Base-by-base conservation (phyloP, 1,139 yeast species). In the Ashbya aceris region DNA sequence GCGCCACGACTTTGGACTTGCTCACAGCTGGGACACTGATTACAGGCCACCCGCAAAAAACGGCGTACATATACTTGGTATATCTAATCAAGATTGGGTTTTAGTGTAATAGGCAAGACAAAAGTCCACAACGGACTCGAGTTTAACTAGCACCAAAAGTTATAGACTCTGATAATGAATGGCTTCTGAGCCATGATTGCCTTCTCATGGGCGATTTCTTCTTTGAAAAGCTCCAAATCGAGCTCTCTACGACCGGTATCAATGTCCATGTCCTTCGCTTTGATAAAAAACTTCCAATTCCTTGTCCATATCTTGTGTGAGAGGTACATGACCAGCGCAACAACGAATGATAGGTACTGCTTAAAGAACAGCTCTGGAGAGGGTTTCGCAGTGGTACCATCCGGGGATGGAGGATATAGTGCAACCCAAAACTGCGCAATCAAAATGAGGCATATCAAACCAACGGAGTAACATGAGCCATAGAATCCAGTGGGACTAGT, bases 191-290 rank as follows among this genome's bases (percentile, higher is more conserved):
- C 76, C 48, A 77, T 49, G 48, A 57, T 64, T 9, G 76, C 82
- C 53, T 65, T 77, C 64, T 79, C 83, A 65, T 79, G 85, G 26
- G 75, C 77, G 51, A 79, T 63, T 64, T 80, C 87, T 62, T 77
- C 83, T 60, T 70, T 77, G 55, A 80, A 67, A 43, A 78, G 66
- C 49, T 81, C 87, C 51, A 79, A 61, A 58, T 81, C 87, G 46
- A 73, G 62, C 49, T 78, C 82, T 59, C 83, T 74, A 74, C 87
- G 78, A 60, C 89, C 89, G 27, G 80, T 71, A 53, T 81, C 87
- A 46, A 82, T 64, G 57, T 80, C 87, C 52, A 82, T 72, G 43
- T 78, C 76, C 40, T 65, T 59, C 38, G 77, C 72, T 46, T 71
- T 69, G 54, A 72, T 66, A 51, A 60, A 71, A 28, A 76, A 52